phyloP scores from a whole-genome alignment of 2,329 filamentous ascomycete genomes.

The Lomentospora prolificans region DNA sequence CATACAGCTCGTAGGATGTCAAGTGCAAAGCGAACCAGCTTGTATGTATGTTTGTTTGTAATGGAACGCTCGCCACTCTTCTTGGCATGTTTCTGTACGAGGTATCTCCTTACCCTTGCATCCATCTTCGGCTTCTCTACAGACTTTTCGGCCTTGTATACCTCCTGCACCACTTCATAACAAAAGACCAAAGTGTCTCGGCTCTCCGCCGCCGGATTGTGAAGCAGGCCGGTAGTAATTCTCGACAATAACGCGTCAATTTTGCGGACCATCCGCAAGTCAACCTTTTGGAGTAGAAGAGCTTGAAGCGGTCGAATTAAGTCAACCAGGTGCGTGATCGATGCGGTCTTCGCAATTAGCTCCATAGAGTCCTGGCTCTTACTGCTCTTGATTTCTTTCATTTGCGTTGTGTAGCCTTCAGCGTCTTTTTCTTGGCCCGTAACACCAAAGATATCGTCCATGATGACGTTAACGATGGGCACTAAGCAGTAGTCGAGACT shows the following conservation, averaged over 20 bases:
- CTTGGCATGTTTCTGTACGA: conserved; percentile 71
- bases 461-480: conserved; percentile 71
- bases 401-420: conserved; percentile 86
- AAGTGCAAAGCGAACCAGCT: conserved; percentile 77
- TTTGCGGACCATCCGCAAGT: conserved; percentile 74
- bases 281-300: conserved; percentile 74
- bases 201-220: conserved; percentile 69
- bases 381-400: conserved; percentile 96
- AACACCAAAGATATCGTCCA: conserved; percentile 94
- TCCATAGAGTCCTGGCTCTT: conserved; percentile 99
- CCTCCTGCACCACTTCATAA: conserved; percentile 85
- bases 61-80: conserved; percentile 61
- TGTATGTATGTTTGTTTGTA: conserved; percentile 74
- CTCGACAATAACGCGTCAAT: conserved; percentile 81
- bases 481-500: conserved; percentile 82
- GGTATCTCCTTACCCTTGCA: conserved; percentile 58
- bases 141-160: conserved; percentile 56
- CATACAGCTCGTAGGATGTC: conserved; percentile 80
- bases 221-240: conserved; percentile 71
- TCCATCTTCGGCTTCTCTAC: conserved; percentile 45
- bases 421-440: conserved; percentile 95
- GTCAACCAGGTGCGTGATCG: conserved; percentile 61
- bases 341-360: conserved; percentile 73
- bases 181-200: conserved; percentile 86
- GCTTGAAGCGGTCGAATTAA: conserved; percentile 70